These are phyloP conservation scores for Chaetomiaceae sp. DNA, from an alignment of 2,329 filamentous ascomycete species.

Conservation along the genomic window DNA sequence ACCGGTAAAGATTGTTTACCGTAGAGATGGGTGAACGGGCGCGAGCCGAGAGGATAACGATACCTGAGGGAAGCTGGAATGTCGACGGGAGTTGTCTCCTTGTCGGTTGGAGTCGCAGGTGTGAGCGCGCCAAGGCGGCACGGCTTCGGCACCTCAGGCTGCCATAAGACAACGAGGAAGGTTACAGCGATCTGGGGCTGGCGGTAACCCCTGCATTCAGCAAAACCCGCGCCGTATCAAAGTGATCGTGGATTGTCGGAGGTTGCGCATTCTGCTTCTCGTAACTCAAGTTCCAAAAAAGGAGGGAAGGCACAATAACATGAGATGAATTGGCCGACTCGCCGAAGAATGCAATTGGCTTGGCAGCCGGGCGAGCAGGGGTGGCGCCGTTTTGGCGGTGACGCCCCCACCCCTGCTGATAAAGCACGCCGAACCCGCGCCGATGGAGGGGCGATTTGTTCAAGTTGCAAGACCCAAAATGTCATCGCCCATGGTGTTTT, in stretches of 20 bases:
- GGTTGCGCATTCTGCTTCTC: background rate
- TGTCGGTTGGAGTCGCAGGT: too few species aligned
- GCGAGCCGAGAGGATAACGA: background rate
- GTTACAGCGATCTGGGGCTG: too few species aligned
- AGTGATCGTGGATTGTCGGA: background rate
- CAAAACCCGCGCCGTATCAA: background rate
- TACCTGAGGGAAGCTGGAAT: background rate
- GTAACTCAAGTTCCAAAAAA: too few species aligned
- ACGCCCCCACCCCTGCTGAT: conserved; percentile 18
- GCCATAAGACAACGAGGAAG: too few species aligned
- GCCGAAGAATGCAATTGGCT: background rate
- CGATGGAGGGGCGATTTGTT: conserved; percentile 17
- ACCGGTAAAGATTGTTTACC: background rate
- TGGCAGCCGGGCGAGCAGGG: background rate
- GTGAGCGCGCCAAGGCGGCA: background rate
- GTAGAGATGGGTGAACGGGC: background rate
- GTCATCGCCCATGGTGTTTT: background rate
- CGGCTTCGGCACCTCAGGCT: too few species aligned
- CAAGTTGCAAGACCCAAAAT: background rate
- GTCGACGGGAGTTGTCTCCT: too few species aligned
- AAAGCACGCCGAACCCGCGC: conserved; percentile 25
- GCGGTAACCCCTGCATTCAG: background rate
- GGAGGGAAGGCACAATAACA: too few species aligned
- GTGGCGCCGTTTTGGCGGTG: background rate
- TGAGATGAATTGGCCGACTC: too few species aligned